Evolutionary conservation across 1,284 basidiomycete species (phyloP).

Genomic region (Fomitiporia mediterranea): DNA sequence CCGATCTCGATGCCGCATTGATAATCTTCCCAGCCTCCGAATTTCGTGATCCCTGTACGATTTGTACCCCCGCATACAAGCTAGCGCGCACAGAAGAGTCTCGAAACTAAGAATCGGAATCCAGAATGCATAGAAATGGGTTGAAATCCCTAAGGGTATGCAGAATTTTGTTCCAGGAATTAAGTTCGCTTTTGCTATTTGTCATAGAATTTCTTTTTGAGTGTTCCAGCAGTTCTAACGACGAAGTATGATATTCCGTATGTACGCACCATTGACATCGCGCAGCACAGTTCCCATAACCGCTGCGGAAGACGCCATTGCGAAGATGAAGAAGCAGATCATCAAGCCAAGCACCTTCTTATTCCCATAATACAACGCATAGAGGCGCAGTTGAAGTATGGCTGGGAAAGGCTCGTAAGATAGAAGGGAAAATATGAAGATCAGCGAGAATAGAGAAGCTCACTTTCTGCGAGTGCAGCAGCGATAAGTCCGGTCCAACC

Average conservation of each 20-base stretch:
- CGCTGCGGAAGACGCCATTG: conserved; percentile 38
- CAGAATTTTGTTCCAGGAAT: conserved; percentile 29
- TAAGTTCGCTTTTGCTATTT: conserved; percentile 5
- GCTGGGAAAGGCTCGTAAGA: conserved; percentile 31
- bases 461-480: conserved; percentile 50
- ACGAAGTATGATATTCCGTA: neutral
- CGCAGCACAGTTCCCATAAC: conserved; percentile 43
- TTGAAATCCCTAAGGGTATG: conserved; percentile 33
- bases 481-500: conserved; percentile 51
- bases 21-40: neutral
- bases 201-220: conserved; percentile 29
- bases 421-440: neutral
- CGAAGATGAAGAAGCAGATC: conserved; percentile 36
- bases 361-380: conserved; percentile 52
- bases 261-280: conserved; percentile 36
- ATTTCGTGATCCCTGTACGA: conserved; percentile 29
- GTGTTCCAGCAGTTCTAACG: conserved; percentile 21
- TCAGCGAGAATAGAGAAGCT: conserved; percentile 20
- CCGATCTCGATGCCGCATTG: neutral
- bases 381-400: conserved; percentile 58
- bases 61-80: conserved; percentile 43
- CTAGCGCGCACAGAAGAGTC: conserved; percentile 45
- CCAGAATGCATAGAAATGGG: conserved; percentile 52
- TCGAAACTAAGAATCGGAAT: conserved; percentile 53
- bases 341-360: conserved; percentile 45